Percentiles rank a stretch among this genome's conserved stretches.
phyloP scores from a whole-genome alignment of 2,329 filamentous ascomycete genomes.

The Aspergillus fructus region DNA sequence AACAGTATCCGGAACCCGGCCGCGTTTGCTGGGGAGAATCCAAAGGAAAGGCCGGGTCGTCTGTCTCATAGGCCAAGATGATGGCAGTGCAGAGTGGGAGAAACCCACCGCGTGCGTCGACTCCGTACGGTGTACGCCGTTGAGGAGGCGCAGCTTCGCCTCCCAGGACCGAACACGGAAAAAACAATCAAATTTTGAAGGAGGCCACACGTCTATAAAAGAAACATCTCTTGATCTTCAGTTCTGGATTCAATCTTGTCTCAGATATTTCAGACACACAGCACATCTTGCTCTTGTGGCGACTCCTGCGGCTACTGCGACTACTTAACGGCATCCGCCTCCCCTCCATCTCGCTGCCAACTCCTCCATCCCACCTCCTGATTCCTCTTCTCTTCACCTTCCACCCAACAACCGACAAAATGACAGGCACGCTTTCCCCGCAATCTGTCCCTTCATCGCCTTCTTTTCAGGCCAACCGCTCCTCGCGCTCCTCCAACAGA shows the following conservation, averaged over 20 bases:
- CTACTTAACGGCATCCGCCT: neutral
- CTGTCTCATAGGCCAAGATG: constrained; percentile 1
- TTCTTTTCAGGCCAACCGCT: constrained; percentile 20
- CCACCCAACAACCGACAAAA: constrained; percentile 14
- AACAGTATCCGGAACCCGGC: constrained; percentile 1
- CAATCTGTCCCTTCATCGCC: constrained; percentile 26
- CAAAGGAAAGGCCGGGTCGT: neutral
- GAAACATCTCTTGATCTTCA: neutral
- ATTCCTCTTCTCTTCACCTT: neutral
- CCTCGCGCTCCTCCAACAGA: constrained; percentile 29
- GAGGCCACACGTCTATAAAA: neutral
- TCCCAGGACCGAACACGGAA: neutral
- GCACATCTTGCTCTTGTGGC: constrained; percentile 1
- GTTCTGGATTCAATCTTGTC: neutral
- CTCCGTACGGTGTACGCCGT: neutral
- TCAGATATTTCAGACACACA: neutral
- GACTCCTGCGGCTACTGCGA: neutral
- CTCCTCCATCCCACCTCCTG: neutral
- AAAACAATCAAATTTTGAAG: neutral
- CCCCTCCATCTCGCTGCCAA: neutral
- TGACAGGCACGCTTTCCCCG: constrained; percentile 23
- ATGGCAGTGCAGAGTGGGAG: constrained; percentile 14
- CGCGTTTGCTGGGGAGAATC: neutral
- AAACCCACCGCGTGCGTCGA: constrained; percentile 2
- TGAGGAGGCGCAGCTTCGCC: neutral